Conservation (phyloP, 2,329 filamentous ascomycete genomes). For the Verticillium nonalfalfae region DNA sequence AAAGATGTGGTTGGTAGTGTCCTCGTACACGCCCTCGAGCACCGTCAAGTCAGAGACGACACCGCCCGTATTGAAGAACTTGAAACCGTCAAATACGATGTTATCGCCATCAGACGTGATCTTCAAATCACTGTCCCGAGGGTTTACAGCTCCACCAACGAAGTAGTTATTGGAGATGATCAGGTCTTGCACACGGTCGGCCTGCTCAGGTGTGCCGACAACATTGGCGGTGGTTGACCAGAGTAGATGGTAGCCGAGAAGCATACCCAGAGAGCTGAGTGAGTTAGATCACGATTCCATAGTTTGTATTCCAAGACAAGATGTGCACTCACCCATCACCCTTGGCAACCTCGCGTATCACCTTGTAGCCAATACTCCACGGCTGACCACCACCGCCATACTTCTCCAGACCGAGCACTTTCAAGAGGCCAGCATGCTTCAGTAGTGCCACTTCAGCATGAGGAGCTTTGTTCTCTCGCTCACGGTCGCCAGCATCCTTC, state of each 20-base stretch:
- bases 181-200: conserved; percentile 46
- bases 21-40: conserved; percentile 55
- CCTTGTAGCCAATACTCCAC: conserved; percentile 47
- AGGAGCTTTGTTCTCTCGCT: conserved; percentile 32
- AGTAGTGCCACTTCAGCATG: conserved; percentile 30
- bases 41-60: conserved; percentile 61
- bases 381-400: conserved; percentile 37
- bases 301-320: too few species aligned
- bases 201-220: conserved; percentile 54
- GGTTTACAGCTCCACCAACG: conserved; percentile 60
- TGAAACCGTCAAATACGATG: conserved; percentile 54
- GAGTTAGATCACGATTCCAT: not conserved
- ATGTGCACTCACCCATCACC: conserved; percentile 44
- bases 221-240: conserved; percentile 57
- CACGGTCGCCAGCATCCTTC: conserved; percentile 24
- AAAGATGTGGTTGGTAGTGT: conserved; percentile 55
- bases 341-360: conserved; percentile 56
- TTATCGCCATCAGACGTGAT: conserved; percentile 48
- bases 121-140: conserved; percentile 54
- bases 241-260: conserved; percentile 58
- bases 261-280: conserved; percentile 52
- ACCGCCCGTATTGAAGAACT: conserved; percentile 63
- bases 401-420: conserved; percentile 28
- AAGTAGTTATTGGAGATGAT: conserved; percentile 61
- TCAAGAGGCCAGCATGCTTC: conserved; percentile 32